Evolutionary conservation across 169 alveolate genomes (phyloP).

Genomic region (Plasmodium adleri): DNA sequence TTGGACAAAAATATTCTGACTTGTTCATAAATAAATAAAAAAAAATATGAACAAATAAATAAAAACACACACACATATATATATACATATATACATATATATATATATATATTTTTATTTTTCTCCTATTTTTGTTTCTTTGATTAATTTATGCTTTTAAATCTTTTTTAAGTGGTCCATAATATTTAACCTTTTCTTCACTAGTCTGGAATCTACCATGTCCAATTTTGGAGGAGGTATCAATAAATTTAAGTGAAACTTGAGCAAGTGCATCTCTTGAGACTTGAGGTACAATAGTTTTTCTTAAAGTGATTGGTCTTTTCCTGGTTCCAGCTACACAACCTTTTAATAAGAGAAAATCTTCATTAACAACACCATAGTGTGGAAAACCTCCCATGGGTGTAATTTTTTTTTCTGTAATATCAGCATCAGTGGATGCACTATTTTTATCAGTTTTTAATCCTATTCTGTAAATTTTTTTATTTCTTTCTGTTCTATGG

Average conservation of each 20-base stretch:
- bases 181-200: conserved; percentile 98
- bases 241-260: conserved; percentile 98
- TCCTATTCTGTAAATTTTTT: conserved; percentile 99
- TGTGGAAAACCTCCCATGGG: conserved; percentile 99
- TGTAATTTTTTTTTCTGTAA: conserved; percentile 98
- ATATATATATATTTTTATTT: not conserved
- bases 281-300: conserved; percentile 96
- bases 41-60: conserved; percentile 1
- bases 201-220: conserved; percentile 99
- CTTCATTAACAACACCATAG: conserved; percentile 99
- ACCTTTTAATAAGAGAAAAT: conserved; percentile 99
- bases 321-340: conserved; percentile 98
- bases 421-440: conserved; percentile 98
- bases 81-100: not conserved
- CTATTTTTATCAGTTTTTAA: conserved; percentile 93
- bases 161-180: conserved; percentile 94
- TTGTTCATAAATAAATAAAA: conserved; percentile 13
- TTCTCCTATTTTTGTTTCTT: not conserved
- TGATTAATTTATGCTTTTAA: conserved; percentile 36
- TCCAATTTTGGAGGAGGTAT: conserved; percentile 99
- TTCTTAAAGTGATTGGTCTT: conserved; percentile 97
- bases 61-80: not conserved
- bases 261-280: conserved; percentile 95
- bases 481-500: conserved; percentile 99
- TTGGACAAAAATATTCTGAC: conserved; percentile 9